Base-by-base conservation (phyloP, 1,284 basidiomycete species). In the Schizophyllum amplum region DNA sequence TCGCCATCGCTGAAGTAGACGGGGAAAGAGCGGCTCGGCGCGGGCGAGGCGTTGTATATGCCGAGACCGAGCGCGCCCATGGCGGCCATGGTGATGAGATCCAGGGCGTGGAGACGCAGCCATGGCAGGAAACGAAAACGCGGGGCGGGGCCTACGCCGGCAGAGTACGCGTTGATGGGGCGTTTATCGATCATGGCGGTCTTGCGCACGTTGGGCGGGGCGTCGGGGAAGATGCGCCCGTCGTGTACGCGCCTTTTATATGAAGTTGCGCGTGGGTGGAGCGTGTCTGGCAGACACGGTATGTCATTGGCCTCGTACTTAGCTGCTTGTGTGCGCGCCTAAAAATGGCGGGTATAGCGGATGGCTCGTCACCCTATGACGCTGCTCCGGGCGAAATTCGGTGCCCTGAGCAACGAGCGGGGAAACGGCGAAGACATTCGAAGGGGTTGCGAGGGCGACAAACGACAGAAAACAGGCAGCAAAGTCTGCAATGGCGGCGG, bases 11-110 rank as follows among this genome's bases (percentile, higher is more conserved):
- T 67, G 59, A 74, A 73, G 58, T 68, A 72, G 42, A 76, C 56
- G 4, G 74, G 71, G 55, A 77, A 76, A 4, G 70, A 73, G 48
- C 73, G 66, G 55, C 57, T 72, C 7, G 73, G 73, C 6, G 73
- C 73, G 54, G 75, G 73, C 6, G 73, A 65, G 49, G 50, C 26
- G 24, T 51, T n/a, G 63, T 82, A 81, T 4, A 83, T 73, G 4
- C 79, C 80, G 23, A 82, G 66, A 0, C 75, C 78, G 52, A 81
- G 61, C 1, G 72, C 72, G 25, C 75, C 73, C 71, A 77, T 75
- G 48, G 72, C 56, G 5, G 69, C 72, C 75, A 78, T 75, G 0
- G 75, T 76, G n/a, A 79, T 68, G n/a, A 78, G 60, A 58, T 78
- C 76, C 26, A 73, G 63, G 5, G 69, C 74, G 69, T 77, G 75